Base-by-base conservation (phyloP, 768 basidiomycete genomes). In the Glaciozyma antarctica region DNA sequence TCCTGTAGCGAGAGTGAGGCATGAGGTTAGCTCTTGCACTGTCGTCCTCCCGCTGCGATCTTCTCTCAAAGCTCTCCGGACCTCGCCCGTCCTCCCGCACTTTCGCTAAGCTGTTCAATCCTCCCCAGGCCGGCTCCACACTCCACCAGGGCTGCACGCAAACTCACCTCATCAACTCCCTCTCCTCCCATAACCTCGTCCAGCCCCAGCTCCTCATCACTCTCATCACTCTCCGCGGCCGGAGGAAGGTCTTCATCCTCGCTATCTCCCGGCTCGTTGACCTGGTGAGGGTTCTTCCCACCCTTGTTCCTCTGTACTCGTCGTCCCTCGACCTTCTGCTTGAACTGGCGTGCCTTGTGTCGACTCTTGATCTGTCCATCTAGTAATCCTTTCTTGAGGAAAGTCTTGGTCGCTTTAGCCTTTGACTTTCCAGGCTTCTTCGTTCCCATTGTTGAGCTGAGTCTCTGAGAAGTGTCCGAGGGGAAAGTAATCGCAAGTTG, bases 361-460 rank as follows among this genome's bases (percentile, higher is more conserved):
- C 93, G 81, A 8, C 85, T 82, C 72, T 89, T 82, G 58, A 98
- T 95, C 24, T 85, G 83, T 70, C 88, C 87, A 74, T 90, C 89
- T 60, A 98, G 83, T 74, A 87, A 85, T 2, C 93, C 93, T 64
- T 88, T 90, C 5, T 88, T 80, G 13, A 86, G 88, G 71, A 93
- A 93, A 78, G 93, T 91, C 74, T 86, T 85, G 16, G 87, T 87
- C 0, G 88, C 83, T 77, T 93, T 93, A 47, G 83, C 56, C 48
- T 70, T 70, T 21, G 63, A 65, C 54, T 52, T 62, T 30, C 47
- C 47, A 19, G 21, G 30, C 63, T 68, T 68, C 38, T 41, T 41
- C 10, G 38, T 41, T 41, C 38, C 38, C 38, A 41, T 41, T 2
- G 34, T 41, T 32, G 32, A 41, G 38, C 38, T 41, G 38, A n/a